Conservation (phyloP, 78 protist species). For the Diacronema lutheri region DNA sequence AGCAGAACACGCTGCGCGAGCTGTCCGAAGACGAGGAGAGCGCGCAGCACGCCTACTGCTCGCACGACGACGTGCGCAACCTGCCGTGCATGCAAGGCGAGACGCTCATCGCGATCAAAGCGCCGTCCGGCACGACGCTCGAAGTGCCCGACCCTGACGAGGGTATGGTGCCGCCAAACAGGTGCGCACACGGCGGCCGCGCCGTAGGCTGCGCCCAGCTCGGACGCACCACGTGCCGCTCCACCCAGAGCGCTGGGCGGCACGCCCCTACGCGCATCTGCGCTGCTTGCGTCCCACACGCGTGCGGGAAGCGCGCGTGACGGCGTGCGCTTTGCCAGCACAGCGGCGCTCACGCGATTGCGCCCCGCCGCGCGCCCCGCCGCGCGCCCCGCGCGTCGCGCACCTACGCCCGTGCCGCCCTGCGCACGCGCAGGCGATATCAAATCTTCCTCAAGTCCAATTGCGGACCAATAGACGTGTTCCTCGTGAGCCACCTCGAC, state of each 20-base stretch:
- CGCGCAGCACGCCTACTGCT: not conserved
- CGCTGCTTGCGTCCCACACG: too few relatives aligned
- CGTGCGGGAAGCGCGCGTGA: too few relatives aligned
- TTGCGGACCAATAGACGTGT: not conserved
- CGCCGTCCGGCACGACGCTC: conserved; percentile 84
- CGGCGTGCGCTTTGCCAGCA: too few relatives aligned
- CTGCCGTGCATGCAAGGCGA: not conserved
- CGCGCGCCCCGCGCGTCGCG: too few relatives aligned
- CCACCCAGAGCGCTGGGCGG: too few relatives aligned
- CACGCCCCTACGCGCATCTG: too few relatives aligned
- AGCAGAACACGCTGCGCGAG: not conserved
- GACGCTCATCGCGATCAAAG: conserved; percentile 44
- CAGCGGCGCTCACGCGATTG: too few relatives aligned
- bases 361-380: too few relatives aligned
- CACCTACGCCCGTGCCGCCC: too few relatives aligned
- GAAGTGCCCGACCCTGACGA: conserved; percentile 86
- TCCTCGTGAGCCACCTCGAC: not conserved
- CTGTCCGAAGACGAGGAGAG: not conserved
- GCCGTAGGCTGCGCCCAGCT: too few relatives aligned
- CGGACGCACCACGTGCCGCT: too few relatives aligned
- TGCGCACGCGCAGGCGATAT: too few relatives aligned
- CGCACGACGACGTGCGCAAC: not conserved
- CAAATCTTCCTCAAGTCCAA: not conserved
- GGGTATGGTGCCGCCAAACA: not conserved
- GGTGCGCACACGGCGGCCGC: not conserved